Percentiles rank a stretch among this genome's conserved stretches.
phyloP scores from a whole-genome alignment of 2,329 filamentous ascomycete genomes.

The Akanthomyces lecanii region DNA sequence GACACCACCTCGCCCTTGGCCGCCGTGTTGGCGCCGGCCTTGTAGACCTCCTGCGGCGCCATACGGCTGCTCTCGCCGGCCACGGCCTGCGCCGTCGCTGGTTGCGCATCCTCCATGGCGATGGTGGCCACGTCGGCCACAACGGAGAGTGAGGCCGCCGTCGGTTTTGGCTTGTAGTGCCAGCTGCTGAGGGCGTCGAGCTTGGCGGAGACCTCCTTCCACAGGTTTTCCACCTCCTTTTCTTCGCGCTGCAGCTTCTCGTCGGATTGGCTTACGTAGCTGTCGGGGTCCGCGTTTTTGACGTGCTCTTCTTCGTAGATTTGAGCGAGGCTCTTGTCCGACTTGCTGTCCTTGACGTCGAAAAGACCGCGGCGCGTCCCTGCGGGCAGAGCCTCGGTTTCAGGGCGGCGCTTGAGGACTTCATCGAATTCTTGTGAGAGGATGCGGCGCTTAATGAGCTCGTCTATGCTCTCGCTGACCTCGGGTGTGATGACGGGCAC shows the following conservation, averaged over 20 bases:
- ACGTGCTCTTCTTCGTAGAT: constrained; percentile 93
- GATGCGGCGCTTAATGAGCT: constrained; percentile 90
- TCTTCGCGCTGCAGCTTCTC: constrained; percentile 81
- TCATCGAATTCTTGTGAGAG: constrained; percentile 89
- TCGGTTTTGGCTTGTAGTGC: constrained; percentile 90
- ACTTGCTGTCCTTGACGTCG: constrained; percentile 81
- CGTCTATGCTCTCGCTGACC: constrained; percentile 85
- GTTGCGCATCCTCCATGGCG: constrained; percentile 91
- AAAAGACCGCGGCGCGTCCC: constrained; percentile 66
- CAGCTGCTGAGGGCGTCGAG: constrained; percentile 88
- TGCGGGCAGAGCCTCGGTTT: constrained; percentile 59
- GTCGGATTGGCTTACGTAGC: constrained; percentile 75
- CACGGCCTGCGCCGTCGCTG: constrained; percentile 72
- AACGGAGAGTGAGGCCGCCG: constrained; percentile 76
- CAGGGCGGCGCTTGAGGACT: constrained; percentile 75
- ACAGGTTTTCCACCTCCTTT: constrained; percentile 74
- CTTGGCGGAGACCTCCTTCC: constrained; percentile 73
- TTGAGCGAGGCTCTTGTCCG: constrained; percentile 82
- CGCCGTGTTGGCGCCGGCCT: constrained; percentile 61
- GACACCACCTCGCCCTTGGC: constrained; percentile 68
- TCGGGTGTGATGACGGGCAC: constrained; percentile 91
- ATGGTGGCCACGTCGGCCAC: constrained; percentile 89
- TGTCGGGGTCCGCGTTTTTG: constrained; percentile 69
- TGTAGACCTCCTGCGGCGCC: constrained; percentile 92
- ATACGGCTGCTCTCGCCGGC: constrained; percentile 67